A percentile compares a stretch with the other conserved stretches of the same genome.
Evolutionary conservation across 805 yeast species (phyloP).

Genomic region (Ogataea philodendri): DNA sequence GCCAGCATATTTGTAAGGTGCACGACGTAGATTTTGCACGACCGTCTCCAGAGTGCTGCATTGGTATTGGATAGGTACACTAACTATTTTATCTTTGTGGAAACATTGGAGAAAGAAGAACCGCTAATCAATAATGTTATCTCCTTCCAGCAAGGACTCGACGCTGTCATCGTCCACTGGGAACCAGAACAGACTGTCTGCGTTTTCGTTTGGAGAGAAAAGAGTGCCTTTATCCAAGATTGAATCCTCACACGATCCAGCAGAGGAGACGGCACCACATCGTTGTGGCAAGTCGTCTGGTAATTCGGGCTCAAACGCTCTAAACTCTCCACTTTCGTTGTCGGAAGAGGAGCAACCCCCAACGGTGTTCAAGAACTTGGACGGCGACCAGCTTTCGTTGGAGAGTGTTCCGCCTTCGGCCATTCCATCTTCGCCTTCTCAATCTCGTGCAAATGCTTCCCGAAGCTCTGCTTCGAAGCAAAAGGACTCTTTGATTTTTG

Average conservation of each 20-base stretch:
- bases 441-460: conserved; percentile 5
- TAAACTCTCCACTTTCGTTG: conserved; percentile 23
- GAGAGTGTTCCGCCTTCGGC: conserved; percentile 11
- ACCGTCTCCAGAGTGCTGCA: conserved; percentile 5
- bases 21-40: conserved; percentile 7
- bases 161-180: conserved; percentile 7
- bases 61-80: conserved; percentile 3
- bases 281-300: not conserved
- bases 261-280: conserved; percentile 8
- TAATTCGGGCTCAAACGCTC: conserved; percentile 1
- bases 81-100: not conserved
- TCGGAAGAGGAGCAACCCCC: conserved; percentile 19
- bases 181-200: conserved; percentile 16
- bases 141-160: conserved; percentile 27
- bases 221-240: conserved; percentile 10
- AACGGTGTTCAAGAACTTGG: conserved; percentile 9
- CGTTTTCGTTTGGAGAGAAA: conserved; percentile 15
- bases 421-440: conserved; percentile 5
- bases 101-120: conserved; percentile 1
- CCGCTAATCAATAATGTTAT: conserved; percentile 18
- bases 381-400: conserved; percentile 23
- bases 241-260: conserved; percentile 21
- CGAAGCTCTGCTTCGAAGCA: conserved; percentile 13
- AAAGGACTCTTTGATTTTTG: conserved; percentile 55
- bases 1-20: conserved; percentile 1